Evolutionary conservation across 129 eudicot species (phyloP), one percentile per base, ranked within the genome.

Genomic region (Pseudognaphalium luteoalbum): DNA sequence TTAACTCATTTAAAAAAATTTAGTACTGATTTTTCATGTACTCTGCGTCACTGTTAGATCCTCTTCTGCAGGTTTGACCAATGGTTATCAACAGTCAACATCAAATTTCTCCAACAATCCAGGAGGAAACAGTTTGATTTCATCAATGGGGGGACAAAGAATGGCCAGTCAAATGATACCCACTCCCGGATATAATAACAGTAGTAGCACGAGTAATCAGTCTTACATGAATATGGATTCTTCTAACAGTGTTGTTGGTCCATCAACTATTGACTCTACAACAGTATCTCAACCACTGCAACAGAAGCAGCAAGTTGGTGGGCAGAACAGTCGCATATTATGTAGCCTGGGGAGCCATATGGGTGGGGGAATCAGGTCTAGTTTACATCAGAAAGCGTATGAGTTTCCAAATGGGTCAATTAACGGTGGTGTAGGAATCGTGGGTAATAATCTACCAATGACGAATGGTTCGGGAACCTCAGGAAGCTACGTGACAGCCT

Each of bases 151-250:
- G 76, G 92, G 72, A 70, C 96, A 89, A 74, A 89, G 92, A 86
- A 73, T 82, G 86, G 80, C 86, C 51, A 87, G 96, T 84, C 99
- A 91, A 86, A 95, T 95, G 99, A 95, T 95, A 66, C 99, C 99
- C 47, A 91, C 99, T 67, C 97, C 99, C 79, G 97, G 96, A 76
- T 87, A 91, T 22, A 83, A 66, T 68, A 83, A 70, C 76, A 86
- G 61, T 76, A 73, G 35, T 56, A 80, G 47, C 72, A 84, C 72
- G 17, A 83, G 68, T 78, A 85, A 80, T 78, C 89, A 85, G 35
- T 54, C 88, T 35, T 73, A 75, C 73, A 63, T 85, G 87, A 90
- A 87, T 68, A 25, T 80, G 76, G 97, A 88, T 62, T 74, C 90
- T 28, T 68, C 88, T 47, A 81, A 56, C 71, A 85, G 70, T 82